These are phyloP conservation scores for Lepidium africanum DNA, from an alignment of 345 rosid species.

Conservation along the genomic window DNA sequence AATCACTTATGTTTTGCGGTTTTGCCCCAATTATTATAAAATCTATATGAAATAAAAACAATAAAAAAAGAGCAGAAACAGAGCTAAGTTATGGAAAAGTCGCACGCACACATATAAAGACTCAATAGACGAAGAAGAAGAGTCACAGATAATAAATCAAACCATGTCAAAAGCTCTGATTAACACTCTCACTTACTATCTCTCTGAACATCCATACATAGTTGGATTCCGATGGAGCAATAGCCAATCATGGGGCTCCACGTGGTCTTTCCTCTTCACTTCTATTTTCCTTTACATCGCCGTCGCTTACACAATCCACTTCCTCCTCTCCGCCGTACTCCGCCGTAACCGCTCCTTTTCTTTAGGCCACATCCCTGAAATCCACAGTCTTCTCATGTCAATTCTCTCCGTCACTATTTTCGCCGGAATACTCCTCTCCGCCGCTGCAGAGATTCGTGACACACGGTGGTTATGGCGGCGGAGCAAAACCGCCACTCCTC, in stretches of 20 bases:
- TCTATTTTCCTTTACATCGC: slow-evolving; percentile 53
- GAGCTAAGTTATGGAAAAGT: background rate
- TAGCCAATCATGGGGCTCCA: slow-evolving; percentile 78
- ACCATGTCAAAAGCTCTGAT: slow-evolving; percentile 20
- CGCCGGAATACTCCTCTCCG: slow-evolving; percentile 72
- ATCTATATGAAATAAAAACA: background rate
- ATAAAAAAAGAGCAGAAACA: background rate
- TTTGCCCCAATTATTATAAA: slow-evolving; percentile 4
- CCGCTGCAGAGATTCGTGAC: slow-evolving; percentile 76
- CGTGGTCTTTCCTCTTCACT: slow-evolving; percentile 76
- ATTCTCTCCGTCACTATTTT: slow-evolving; percentile 56
- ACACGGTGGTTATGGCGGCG: slow-evolving; percentile 87
- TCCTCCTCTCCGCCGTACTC: slow-evolving; percentile 35
- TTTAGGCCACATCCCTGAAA: slow-evolving; percentile 63
- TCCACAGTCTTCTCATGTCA: slow-evolving; percentile 68
- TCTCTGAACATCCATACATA: slow-evolving; percentile 73
- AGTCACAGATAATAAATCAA: slow-evolving; percentile 2
- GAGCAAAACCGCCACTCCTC: slow-evolving; percentile 56
- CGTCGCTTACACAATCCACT: slow-evolving; percentile 44
- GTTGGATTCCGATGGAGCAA: slow-evolving; percentile 84
- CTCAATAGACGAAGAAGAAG: background rate
- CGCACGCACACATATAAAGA: slow-evolving; percentile 6
- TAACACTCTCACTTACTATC: slow-evolving; percentile 43
- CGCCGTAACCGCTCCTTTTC: slow-evolving; percentile 40
- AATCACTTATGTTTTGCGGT: background rate